Base-by-base conservation (phyloP, 1,284 basidiomycete genomes). In the Puccinia hordei region DNA sequence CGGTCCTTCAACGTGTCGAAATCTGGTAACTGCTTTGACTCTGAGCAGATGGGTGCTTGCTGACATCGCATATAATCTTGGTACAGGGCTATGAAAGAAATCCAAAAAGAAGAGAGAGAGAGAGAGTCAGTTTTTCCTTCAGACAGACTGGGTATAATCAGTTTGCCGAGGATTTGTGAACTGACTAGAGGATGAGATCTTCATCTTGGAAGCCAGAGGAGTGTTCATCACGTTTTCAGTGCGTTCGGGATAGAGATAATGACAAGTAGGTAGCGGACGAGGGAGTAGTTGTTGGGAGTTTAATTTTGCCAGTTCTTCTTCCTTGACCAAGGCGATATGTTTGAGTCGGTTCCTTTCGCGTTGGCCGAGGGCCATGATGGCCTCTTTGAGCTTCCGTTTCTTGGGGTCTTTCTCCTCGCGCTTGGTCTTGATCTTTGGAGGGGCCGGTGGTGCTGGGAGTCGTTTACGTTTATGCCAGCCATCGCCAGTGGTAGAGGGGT, bases 1-100 rank as follows among this genome's bases (percentile, higher is more conserved):
- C 86, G 83, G 77, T 87, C 87, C 33, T 82, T 83, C 53, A 87
- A 81, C 5, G 81, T 82, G 30, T 87, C 85, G 2, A 84, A 41
- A 79, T 87, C 86, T 5, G 86, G 87, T 30, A 87, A 74, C 19
- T 84, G 81, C 59, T 86, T 85, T 33, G 84, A 82, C 73, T 87
- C 86, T 81, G 84, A 84, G 81, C 86, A 87, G 19, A 85, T 78
- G 9, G 84, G 86, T 3, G 81, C 74, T 41, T 81, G 69, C 63
- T 81, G 75, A 57, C 61, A 82, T 61, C 68, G 81, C 55, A 38
- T 83, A 35, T 77, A 77, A 38, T 77, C 74, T 57, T 77, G 74
- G 33, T 77, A 77, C 30, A 77, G 49, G 33, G 74, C 74, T 77
- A 46, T 13, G 15, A 35, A 49, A n/a, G 17, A 35, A 5, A 15